Evolutionary conservation across 2,329 filamentous ascomycete species (phyloP).

Genomic region (Cercospora canescens): DNA sequence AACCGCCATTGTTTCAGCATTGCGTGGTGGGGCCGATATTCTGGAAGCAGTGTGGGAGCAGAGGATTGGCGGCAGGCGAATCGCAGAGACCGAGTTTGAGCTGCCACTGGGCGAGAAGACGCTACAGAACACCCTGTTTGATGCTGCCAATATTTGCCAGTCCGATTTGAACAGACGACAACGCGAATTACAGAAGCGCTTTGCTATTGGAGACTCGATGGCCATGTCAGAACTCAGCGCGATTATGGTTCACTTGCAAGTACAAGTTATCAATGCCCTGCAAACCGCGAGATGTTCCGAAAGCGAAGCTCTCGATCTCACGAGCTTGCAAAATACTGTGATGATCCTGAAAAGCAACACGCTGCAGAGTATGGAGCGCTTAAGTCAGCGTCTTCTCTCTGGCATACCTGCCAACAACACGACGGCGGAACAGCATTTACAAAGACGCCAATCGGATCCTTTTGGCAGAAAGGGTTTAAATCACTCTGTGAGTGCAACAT

Average conservation of each 20-base stretch:
- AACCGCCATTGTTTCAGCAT: constrained; percentile 45
- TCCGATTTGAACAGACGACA: constrained; percentile 37
- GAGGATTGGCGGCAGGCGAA: constrained; percentile 17
- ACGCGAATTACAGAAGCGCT: constrained; percentile 38
- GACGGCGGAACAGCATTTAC: neutral
- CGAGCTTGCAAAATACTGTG: constrained; percentile 39
- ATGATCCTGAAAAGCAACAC: constrained; percentile 17
- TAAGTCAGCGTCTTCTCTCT: constrained; percentile 26
- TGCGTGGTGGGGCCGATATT: constrained; percentile 44
- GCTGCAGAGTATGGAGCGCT: constrained; percentile 32
- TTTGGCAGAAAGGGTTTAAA: neutral
- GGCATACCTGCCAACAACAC: neutral
- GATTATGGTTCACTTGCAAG: constrained; percentile 42
- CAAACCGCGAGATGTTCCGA: constrained; percentile 40
- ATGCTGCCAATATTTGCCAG: constrained; percentile 39
- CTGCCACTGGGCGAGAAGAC: constrained; percentile 39
- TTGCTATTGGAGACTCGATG: constrained; percentile 42
- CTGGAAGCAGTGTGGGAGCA: constrained; percentile 39
- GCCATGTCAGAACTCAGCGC: constrained; percentile 30
- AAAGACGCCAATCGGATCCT: neutral
- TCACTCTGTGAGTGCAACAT: neutral
- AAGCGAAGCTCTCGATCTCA: constrained; percentile 37
- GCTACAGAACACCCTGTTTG: constrained; percentile 40
- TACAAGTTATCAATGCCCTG: constrained; percentile 41
- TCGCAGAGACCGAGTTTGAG: constrained; percentile 28